phyloP scores from a whole-genome alignment of 2,329 filamentous ascomycete species.

The Exophiala sideris region DNA sequence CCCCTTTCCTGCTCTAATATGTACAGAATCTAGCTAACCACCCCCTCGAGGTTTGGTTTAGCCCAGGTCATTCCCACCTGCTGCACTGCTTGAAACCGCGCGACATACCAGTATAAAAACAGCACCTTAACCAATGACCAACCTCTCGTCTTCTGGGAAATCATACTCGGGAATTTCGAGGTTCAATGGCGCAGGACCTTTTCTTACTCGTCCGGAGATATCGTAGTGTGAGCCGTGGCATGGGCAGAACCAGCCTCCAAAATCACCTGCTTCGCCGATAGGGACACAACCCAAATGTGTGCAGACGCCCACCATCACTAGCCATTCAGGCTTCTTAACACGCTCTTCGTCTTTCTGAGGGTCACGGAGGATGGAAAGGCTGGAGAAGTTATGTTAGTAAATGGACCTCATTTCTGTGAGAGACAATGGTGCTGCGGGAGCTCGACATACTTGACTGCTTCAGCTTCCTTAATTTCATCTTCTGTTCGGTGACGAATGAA shows the following conservation, averaged over 20 bases:
- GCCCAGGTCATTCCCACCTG: no score
- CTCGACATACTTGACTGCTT: constrained; percentile 63
- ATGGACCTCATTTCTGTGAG: not conserved
- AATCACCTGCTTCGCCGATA: constrained; percentile 98
- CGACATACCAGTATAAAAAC: no score
- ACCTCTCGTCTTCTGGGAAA: constrained; percentile 83
- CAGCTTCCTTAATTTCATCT: constrained; percentile 90
- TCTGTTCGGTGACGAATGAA: constrained; percentile 98
- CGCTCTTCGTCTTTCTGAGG: constrained; percentile 87
- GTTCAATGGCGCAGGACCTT: constrained; percentile 95
- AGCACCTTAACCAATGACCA: constrained; percentile 80
- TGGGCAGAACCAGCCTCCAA: constrained; percentile 98
- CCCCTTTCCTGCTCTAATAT: constrained; percentile 23
- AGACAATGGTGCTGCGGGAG: not conserved
- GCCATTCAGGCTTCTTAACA: constrained; percentile 97
- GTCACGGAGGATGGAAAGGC: constrained; percentile 75
- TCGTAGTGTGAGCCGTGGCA: constrained; percentile 99
- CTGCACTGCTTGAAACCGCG: no score
- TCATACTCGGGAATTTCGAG: constrained; percentile 90
- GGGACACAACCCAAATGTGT: constrained; percentile 98
- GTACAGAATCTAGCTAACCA: constrained; percentile 15
- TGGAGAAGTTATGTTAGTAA: constrained; percentile 6
- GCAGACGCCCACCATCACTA: constrained; percentile 98
- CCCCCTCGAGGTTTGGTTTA: not conserved
- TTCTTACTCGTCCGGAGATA: constrained; percentile 96